Conservation (phyloP, 768 basidiomycete genomes). For the Hygrocybe coccinea region DNA sequence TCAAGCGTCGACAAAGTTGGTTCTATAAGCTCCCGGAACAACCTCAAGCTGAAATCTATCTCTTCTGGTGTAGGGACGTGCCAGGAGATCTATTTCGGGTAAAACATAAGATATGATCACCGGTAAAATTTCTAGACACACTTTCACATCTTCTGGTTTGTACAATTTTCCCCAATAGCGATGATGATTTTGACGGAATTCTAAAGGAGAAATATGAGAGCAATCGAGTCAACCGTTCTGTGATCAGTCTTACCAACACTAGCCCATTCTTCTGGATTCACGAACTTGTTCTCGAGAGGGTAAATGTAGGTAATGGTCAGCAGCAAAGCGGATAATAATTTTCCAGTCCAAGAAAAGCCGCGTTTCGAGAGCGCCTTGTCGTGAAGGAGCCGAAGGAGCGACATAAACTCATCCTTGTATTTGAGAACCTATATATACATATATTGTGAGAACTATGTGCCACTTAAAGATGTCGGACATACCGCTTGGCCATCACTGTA, state of each 20-base stretch:
- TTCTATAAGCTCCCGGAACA: conserved; percentile 63
- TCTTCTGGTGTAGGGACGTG: conserved; percentile 69
- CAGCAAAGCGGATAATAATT: conserved; percentile 66
- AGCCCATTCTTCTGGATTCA: conserved; percentile 72
- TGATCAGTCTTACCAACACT: conserved; percentile 50
- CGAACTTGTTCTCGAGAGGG: conserved; percentile 74
- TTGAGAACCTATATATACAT: conserved; percentile 56
- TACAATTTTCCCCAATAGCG: conserved; percentile 79
- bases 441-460: conserved; percentile 5
- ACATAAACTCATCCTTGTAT: conserved; percentile 57
- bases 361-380: conserved; percentile 73
- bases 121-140: conserved; percentile 26
- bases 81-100: conserved; percentile 57
- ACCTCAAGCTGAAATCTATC: conserved; percentile 64
- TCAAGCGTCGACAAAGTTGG: conserved; percentile 59
- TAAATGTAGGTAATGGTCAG: conserved; percentile 77
- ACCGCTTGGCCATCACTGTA: conserved; percentile 59
- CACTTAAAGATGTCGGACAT: conserved; percentile 18
- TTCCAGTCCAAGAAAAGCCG: conserved; percentile 77
- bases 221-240: not conserved
- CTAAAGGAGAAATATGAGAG: conserved; percentile 29
- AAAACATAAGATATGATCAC: not conserved
- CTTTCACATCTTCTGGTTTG: conserved; percentile 61
- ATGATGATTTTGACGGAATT: conserved; percentile 66
- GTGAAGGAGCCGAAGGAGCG: conserved; percentile 58